Evolutionary conservation across 176 grass and related monocot species (phyloP).

Genomic region (Aegilops tauschii): DNA sequence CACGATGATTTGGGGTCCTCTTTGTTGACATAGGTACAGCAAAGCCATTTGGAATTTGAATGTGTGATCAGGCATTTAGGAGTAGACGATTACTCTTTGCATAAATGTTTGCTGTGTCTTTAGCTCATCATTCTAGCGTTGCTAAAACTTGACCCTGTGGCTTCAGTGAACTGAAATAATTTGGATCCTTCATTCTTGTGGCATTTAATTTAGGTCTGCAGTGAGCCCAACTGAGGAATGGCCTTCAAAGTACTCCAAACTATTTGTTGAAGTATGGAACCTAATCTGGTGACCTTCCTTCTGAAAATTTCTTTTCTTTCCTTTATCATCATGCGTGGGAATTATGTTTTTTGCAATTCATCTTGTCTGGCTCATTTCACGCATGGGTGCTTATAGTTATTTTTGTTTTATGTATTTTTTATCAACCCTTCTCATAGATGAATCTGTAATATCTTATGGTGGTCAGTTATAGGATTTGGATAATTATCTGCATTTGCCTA

Average conservation of each 20-base stretch:
- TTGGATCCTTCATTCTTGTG: not conserved
- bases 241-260: conserved; percentile 79
- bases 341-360: not conserved
- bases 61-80: not conserved
- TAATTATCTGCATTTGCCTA: not conserved
- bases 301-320: not conserved
- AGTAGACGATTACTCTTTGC: not conserved
- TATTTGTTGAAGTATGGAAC: conserved; percentile 48
- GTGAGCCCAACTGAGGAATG: conserved; percentile 67
- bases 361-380: not conserved
- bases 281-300: not conserved
- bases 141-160: not conserved
- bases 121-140: not conserved
- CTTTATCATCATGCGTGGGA: not conserved
- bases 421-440: not conserved
- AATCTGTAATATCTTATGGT: not conserved
- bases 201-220: conserved; percentile 51
- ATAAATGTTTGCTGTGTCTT: not conserved
- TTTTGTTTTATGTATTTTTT: not conserved
- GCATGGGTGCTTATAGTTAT: not conserved
- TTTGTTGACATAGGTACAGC: not conserved
- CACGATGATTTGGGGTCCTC: not conserved
- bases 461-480: not conserved
- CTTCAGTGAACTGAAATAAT: not conserved
- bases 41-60: not conserved